Conservation (phyloP, 257 asterid genomes). For the Capsicum rhomboideum region DNA sequence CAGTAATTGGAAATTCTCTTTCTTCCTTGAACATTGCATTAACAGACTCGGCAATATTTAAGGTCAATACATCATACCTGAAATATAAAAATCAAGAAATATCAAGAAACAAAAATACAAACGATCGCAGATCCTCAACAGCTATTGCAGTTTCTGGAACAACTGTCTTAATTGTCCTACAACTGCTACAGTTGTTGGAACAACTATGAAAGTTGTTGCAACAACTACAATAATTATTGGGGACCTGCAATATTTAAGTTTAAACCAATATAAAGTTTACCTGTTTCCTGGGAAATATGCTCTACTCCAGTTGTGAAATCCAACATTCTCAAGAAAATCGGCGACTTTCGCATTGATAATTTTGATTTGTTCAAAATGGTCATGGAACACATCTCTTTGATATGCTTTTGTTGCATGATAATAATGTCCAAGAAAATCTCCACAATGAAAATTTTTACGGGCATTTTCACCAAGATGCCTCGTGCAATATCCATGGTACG, state of each 20-base stretch:
- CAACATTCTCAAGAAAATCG: background rate
- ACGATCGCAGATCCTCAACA: background rate
- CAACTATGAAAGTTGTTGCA: background rate
- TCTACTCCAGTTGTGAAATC: background rate
- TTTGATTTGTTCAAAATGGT: background rate
- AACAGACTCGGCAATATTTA: background rate
- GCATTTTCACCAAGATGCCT: background rate
- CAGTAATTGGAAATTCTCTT: background rate
- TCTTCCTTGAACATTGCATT: background rate
- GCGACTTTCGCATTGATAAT: background rate
- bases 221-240: background rate
- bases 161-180: no score
- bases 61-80: background rate
- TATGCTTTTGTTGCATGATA: background rate
- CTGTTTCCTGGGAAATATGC: background rate
- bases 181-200: background rate
- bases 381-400: background rate
- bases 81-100: background rate
- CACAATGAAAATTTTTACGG: no score
- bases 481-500: background rate
- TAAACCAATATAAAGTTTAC: background rate
- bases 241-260: background rate
- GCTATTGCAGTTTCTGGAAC: background rate
- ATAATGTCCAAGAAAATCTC: background rate
- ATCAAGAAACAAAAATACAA: background rate